These are phyloP conservation scores for Phytophthora palmivora DNA, from an alignment of 352 stramenopile species.

Conservation along the genomic window DNA sequence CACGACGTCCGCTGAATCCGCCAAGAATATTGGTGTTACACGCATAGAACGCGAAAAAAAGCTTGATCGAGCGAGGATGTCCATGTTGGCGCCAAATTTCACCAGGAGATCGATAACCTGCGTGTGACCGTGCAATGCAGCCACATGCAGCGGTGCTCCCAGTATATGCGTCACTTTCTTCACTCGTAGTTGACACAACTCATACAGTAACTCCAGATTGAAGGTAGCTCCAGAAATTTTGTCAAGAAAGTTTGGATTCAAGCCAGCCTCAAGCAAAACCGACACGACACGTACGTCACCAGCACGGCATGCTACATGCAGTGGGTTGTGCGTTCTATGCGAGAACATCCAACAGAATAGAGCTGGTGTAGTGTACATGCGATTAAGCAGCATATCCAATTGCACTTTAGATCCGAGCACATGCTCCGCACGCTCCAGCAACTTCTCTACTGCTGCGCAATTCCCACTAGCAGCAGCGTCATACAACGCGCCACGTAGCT, in stretches of 20 bases:
- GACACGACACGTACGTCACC: conserved; percentile 68
- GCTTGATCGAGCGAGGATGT: conserved; percentile 64
- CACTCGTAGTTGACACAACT: conserved; percentile 70
- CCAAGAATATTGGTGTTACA: conserved; percentile 76
- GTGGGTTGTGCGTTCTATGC: conserved; percentile 71
- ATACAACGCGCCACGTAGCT: conserved; percentile 57
- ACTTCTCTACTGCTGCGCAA: conserved; percentile 42
- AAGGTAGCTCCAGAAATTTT: conserved; percentile 74
- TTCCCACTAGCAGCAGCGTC: conserved; percentile 58
- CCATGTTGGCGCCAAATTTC: conserved; percentile 61
- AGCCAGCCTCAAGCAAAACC: conserved; percentile 59
- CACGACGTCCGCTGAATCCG: conserved; percentile 75
- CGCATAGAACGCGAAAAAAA: conserved; percentile 75
- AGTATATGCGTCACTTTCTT: conserved; percentile 75
- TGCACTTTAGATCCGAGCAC: conserved; percentile 70
- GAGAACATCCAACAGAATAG: conserved; percentile 72
- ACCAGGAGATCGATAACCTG: conserved; percentile 71
- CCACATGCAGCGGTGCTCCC: conserved; percentile 72
- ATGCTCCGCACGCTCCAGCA: conserved; percentile 59
- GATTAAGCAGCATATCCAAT: conserved; percentile 63
- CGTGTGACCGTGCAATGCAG: conserved; percentile 69
- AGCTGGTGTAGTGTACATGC: conserved; percentile 78
- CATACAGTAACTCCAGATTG: conserved; percentile 68
- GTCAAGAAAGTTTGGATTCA: conserved; percentile 82
- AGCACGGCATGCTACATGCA: conserved; percentile 72